A percentile compares a stretch with the other conserved stretches of the same genome.
phyloP scores from a whole-genome alignment of 2,329 filamentous ascomycete species.

The Talaromyces islandicus region DNA sequence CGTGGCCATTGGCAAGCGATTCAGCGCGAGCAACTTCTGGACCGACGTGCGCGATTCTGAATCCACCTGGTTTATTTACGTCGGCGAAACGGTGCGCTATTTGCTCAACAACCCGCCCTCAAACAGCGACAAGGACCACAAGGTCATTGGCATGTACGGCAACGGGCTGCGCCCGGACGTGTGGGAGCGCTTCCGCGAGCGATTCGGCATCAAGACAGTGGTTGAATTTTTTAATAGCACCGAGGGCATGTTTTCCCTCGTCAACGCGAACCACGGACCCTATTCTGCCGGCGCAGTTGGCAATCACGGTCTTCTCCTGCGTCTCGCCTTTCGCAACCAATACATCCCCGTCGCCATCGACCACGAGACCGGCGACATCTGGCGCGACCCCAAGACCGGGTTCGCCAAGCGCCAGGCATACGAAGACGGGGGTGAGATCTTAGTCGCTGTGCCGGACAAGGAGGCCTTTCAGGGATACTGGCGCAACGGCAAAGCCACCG shows the following conservation, averaged over 20 bases:
- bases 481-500: constrained; percentile 60
- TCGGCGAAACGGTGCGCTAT: constrained; percentile 71
- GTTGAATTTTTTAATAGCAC: constrained; percentile 74
- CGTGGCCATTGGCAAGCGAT: constrained; percentile 41
- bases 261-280: constrained; percentile 56
- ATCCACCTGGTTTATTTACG: constrained; percentile 69
- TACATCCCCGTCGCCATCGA: constrained; percentile 65
- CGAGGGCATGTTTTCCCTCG: constrained; percentile 61
- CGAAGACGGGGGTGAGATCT: constrained; percentile 67
- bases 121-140: constrained; percentile 39
- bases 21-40: constrained; percentile 68
- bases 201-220: constrained; percentile 45
- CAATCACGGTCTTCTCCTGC: constrained; percentile 61
- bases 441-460: constrained; percentile 56
- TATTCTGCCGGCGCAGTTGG: constrained; percentile 62
- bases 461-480: constrained; percentile 64
- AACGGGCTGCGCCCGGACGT: constrained; percentile 56
- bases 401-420: constrained; percentile 60
- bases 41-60: constrained; percentile 60
- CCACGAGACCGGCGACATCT: constrained; percentile 60
- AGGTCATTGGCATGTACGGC: constrained; percentile 40
- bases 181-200: constrained; percentile 53
- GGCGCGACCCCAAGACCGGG: constrained; percentile 60
- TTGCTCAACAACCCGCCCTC: constrained; percentile 59
- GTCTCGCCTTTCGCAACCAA: constrained; percentile 47